A percentile compares a stretch with the other conserved stretches of the same genome.
These are phyloP conservation scores for Entonaema liquescens DNA, from an alignment of 495 filamentous ascomycete genomes.

Conservation along the genomic window DNA sequence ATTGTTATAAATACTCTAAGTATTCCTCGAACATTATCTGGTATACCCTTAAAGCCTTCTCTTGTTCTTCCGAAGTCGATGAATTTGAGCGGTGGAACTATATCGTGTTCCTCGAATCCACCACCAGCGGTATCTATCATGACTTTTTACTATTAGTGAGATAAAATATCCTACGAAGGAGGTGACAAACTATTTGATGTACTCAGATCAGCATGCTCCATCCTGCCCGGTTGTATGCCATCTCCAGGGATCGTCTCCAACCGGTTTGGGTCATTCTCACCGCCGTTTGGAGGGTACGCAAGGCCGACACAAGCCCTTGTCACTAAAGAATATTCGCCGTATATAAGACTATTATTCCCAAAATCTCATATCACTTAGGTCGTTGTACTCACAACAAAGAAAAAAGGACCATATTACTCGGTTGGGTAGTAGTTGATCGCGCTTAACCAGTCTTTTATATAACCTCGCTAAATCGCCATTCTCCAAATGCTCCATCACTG, in stretches of 20 bases:
- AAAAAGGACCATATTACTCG: slow-evolving; percentile 28
- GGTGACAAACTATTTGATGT: slow-evolving; percentile 4
- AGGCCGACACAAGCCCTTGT: slow-evolving; percentile 27
- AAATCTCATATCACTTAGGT: background rate
- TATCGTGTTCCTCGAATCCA: slow-evolving; percentile 17
- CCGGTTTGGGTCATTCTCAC: slow-evolving; percentile 1
- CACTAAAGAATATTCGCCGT: background rate
- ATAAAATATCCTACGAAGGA: background rate
- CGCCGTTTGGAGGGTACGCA: slow-evolving; percentile 13
- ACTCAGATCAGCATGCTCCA: slow-evolving; percentile 20
- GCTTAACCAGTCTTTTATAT: slow-evolving; percentile 6
- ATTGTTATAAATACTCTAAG: slow-evolving; percentile 5
- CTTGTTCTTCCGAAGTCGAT: slow-evolving; percentile 25
- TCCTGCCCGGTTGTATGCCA: slow-evolving; percentile 3
- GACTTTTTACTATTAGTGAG: slow-evolving; percentile 13
- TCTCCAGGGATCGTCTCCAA: slow-evolving; percentile 18
- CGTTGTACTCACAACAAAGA: slow-evolving; percentile 22
- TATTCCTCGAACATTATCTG: slow-evolving; percentile 12
- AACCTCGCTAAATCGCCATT: slow-evolving; percentile 13
- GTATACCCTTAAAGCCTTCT: slow-evolving; percentile 8
- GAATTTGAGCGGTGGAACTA: slow-evolving; percentile 24
- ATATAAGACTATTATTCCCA: background rate
- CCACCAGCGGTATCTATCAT: slow-evolving; percentile 17
- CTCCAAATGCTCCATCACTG: slow-evolving; percentile 21
- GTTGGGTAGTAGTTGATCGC: slow-evolving; percentile 19